These are phyloP conservation scores for Teratosphaeriaceae sp. DNA, from an alignment of 2,329 filamentous ascomycete species.

Conservation along the genomic window DNA sequence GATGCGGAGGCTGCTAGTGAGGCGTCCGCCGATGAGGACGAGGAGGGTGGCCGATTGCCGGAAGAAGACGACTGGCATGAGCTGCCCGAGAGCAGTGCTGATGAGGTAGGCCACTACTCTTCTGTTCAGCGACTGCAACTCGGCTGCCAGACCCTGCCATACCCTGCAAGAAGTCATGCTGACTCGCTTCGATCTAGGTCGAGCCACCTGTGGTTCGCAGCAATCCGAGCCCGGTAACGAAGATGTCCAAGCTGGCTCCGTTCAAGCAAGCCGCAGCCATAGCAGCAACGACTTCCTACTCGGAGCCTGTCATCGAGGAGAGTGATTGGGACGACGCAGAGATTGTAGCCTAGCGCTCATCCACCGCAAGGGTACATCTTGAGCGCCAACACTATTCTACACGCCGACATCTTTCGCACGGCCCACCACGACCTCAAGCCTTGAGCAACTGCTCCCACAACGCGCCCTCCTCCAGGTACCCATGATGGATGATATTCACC, in stretches of 20 bases:
- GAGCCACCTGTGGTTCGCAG: slow-evolving; percentile 4
- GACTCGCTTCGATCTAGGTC: not conserved
- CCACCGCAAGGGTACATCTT: not conserved
- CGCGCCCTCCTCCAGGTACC: slow-evolving; percentile 63
- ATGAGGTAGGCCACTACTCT: slow-evolving; percentile 16
- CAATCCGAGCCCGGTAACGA: slow-evolving; percentile 15
- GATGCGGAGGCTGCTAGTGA: slow-evolving; percentile 18
- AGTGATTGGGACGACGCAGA: slow-evolving; percentile 49
- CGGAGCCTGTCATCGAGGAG: slow-evolving; percentile 43
- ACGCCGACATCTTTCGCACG: too few species aligned
- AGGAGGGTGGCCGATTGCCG: slow-evolving; percentile 11
- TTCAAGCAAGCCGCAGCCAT: not conserved
- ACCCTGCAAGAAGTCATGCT: too few species aligned
- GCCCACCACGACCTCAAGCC: too few species aligned
- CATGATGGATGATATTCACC: slow-evolving; percentile 84
- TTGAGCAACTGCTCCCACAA: slow-evolving; percentile 53
- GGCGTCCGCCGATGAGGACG: slow-evolving; percentile 12
- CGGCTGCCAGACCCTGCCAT: too few species aligned
- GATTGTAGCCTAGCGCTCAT: slow-evolving; percentile 28
- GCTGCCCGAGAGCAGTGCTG: slow-evolving; percentile 22
- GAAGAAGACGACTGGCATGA: slow-evolving; percentile 27
- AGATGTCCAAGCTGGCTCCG: not conserved
- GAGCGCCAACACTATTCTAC: too few species aligned
- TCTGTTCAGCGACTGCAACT: not conserved
- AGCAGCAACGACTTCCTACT: slow-evolving; percentile 5